These are phyloP conservation scores for Fusarium guadeloupense DNA, from an alignment of 2,329 filamentous ascomycete genomes.

Conservation along the genomic window DNA sequence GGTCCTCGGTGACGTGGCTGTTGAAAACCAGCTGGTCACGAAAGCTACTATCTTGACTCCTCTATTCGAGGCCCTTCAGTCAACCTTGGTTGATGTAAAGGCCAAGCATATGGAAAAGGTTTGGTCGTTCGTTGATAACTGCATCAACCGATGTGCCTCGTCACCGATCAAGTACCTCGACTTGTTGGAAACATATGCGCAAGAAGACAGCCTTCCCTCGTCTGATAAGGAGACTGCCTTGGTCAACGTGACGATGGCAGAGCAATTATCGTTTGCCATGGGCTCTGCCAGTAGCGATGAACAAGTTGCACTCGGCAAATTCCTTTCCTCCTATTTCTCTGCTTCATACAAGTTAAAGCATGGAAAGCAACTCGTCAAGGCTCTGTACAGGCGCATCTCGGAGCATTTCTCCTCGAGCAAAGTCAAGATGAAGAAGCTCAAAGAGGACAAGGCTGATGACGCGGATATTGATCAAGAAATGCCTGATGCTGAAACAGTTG, in stretches of 20 bases:
- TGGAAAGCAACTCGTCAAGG: slow-evolving; percentile 38
- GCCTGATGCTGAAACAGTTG: slow-evolving; percentile 18
- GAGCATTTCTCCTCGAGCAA: slow-evolving; percentile 44
- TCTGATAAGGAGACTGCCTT: slow-evolving; percentile 59
- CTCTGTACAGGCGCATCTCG: slow-evolving; percentile 46
- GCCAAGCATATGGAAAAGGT: slow-evolving; percentile 53
- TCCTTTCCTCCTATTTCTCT: slow-evolving; percentile 67
- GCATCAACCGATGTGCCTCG: slow-evolving; percentile 75
- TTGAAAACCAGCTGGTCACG: slow-evolving; percentile 74
- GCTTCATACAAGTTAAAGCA: slow-evolving; percentile 63
- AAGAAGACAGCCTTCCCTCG: slow-evolving; percentile 41
- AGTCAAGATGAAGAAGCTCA: slow-evolving; percentile 39
- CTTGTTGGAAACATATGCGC: slow-evolving; percentile 62
- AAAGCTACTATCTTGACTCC: slow-evolving; percentile 58
- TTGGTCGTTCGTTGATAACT: slow-evolving; percentile 84
- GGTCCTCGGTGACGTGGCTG: slow-evolving; percentile 68
- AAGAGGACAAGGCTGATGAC: slow-evolving; percentile 15
- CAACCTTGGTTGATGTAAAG: slow-evolving; percentile 29
- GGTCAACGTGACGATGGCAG: slow-evolving; percentile 73
- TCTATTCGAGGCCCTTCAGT: slow-evolving; percentile 52
- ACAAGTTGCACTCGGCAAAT: slow-evolving; percentile 61
- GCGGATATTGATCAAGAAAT: slow-evolving; percentile 33
- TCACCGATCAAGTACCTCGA: slow-evolving; percentile 88
- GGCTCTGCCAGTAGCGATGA: slow-evolving; percentile 58
- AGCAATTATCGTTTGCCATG: slow-evolving; percentile 79